Evolutionary conservation across 179 eudicot species (phyloP).

Genomic region (Heliamphora ciliata): DNA sequence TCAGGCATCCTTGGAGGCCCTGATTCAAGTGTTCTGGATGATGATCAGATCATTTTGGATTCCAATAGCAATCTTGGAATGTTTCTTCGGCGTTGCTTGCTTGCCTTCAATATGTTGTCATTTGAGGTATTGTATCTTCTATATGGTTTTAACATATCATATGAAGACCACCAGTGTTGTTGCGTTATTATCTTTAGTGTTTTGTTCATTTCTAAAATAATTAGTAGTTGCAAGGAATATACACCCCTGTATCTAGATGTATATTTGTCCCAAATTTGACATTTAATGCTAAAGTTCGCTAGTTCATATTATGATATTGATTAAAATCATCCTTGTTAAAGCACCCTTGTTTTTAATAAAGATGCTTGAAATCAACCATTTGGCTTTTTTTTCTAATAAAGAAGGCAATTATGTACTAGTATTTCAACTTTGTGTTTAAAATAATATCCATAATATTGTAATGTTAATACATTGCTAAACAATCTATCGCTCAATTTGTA

Average conservation of each 20-base stretch:
- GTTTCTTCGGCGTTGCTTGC: constrained; percentile 74
- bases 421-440: background rate
- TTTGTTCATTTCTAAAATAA: background rate
- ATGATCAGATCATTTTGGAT: constrained; percentile 84
- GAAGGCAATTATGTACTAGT: background rate
- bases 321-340: background rate
- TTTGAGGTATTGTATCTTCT: constrained; percentile 61
- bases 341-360: background rate
- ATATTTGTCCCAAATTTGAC: background rate
- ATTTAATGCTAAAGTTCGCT: background rate
- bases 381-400: background rate
- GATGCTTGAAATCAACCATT: background rate
- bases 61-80: constrained; percentile 75
- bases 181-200: background rate
- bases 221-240: background rate
- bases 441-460: background rate
- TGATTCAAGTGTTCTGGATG: constrained; percentile 61
- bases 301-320: background rate
- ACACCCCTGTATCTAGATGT: too few species aligned
- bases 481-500: background rate
- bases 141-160: background rate
- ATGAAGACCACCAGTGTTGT: constrained; percentile 1
- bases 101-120: constrained; percentile 60
- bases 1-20: constrained; percentile 68
- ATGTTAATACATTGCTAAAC: background rate